These are phyloP conservation scores for Aspergillus ibericus DNA, from an alignment of 2,329 filamentous ascomycete species.

Conservation along the genomic window DNA sequence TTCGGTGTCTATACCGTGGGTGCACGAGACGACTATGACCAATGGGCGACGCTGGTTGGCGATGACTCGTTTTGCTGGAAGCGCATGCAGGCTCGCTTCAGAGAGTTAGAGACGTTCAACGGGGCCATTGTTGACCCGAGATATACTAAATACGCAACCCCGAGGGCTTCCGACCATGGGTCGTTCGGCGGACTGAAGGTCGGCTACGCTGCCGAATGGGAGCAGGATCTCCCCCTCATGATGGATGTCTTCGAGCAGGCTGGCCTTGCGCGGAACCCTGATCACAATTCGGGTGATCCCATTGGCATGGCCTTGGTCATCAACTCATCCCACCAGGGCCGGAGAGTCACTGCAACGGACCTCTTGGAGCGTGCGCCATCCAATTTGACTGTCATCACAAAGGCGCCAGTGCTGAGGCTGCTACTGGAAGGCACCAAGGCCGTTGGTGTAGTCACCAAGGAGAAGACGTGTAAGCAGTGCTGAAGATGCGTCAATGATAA, in stretches of 20 bases:
- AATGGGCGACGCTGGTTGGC: slow-evolving; percentile 57
- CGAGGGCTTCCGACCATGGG: slow-evolving; percentile 51
- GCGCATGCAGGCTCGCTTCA: slow-evolving; percentile 52
- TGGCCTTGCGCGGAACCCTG: slow-evolving; percentile 53
- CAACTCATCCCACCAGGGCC: slow-evolving; percentile 51
- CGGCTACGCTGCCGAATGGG: slow-evolving; percentile 51
- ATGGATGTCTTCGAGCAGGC: slow-evolving; percentile 52
- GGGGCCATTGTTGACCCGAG: slow-evolving; percentile 38
- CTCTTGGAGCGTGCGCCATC: slow-evolving; percentile 46
- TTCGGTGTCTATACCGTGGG: slow-evolving; percentile 58
- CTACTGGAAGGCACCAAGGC: slow-evolving; percentile 49
- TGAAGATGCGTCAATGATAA: background rate
- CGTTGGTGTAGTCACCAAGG: slow-evolving; percentile 48
- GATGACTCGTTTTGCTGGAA: slow-evolving; percentile 60
- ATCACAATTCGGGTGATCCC: slow-evolving; percentile 60
- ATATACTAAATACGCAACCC: slow-evolving; percentile 50
- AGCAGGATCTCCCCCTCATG: slow-evolving; percentile 49
- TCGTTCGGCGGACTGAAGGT: slow-evolving; percentile 50
- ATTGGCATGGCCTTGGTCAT: slow-evolving; percentile 56
- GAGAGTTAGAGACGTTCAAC: slow-evolving; percentile 57
- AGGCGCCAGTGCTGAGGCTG: slow-evolving; percentile 50
- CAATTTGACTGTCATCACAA: slow-evolving; percentile 56
- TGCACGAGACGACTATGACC: slow-evolving; percentile 60
- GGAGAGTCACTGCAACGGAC: slow-evolving; percentile 54
- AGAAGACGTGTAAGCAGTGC: slow-evolving; percentile 38